phyloP scores from a whole-genome alignment of 176 grass and related monocot genomes.

The Bonia amplexicaulis region DNA sequence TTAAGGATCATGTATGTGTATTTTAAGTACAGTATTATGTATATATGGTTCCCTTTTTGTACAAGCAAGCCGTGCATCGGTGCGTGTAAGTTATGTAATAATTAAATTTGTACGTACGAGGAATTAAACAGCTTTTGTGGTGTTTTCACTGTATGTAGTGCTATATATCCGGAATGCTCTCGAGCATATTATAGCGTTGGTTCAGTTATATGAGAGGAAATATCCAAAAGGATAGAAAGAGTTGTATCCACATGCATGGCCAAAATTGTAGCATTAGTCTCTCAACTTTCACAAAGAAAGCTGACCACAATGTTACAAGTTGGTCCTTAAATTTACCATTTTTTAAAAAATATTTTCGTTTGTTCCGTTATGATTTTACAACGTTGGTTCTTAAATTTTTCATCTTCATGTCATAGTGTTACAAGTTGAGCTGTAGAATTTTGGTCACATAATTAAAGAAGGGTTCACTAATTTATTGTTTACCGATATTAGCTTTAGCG shows the following conservation, averaged over 20 bases:
- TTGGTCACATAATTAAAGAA: background rate
- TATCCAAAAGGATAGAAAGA: background rate
- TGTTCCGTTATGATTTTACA: too few species aligned
- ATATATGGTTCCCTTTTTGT: background rate
- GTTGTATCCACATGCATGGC: background rate
- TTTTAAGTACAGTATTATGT: slow-evolving; percentile 1
- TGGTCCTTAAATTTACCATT: background rate
- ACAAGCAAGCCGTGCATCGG: background rate
- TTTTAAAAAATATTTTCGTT: background rate
- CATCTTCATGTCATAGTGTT: background rate
- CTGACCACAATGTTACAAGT: background rate
- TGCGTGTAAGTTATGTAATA: background rate
- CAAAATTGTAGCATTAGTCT: background rate
- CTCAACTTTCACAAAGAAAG: background rate
- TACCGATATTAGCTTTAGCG: background rate
- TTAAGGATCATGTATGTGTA: background rate
- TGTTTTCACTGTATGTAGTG: background rate
- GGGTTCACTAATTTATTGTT: background rate
- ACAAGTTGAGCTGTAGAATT: background rate
- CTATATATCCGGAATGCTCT: background rate
- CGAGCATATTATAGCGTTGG: background rate
- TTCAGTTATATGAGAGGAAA: background rate
- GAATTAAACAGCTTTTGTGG: background rate
- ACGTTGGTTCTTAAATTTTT: background rate
- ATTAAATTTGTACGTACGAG: background rate